These are phyloP conservation scores for Cytospora mali DNA, from an alignment of 2,329 filamentous ascomycete species.

Conservation along the genomic window DNA sequence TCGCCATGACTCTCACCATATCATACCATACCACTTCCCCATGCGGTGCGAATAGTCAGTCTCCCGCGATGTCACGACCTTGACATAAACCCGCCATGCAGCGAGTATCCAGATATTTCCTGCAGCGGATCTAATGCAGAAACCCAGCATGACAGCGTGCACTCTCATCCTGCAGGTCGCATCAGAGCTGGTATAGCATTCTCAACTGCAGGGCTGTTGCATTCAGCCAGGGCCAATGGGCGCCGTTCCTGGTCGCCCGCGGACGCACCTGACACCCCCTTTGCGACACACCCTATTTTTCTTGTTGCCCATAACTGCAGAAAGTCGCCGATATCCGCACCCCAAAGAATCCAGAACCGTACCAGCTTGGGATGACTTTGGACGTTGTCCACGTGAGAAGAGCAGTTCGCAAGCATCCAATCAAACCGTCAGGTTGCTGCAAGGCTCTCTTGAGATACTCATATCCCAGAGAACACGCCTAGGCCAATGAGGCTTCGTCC, in stretches of 20 bases:
- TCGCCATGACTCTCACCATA: not conserved
- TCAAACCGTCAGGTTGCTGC: slow-evolving; percentile 24
- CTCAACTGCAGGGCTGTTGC: slow-evolving; percentile 19
- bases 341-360: not conserved
- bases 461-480: not conserved
- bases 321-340: slow-evolving; percentile 5
- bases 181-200: slow-evolving; percentile 18
- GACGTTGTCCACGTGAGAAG: slow-evolving; percentile 6
- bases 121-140: slow-evolving; percentile 21
- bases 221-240: slow-evolving; percentile 25
- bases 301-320: slow-evolving; percentile 12
- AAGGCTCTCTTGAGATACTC: slow-evolving; percentile 14
- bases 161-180: slow-evolving; percentile 19
- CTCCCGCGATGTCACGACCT: not conserved
- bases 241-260: slow-evolving; percentile 15
- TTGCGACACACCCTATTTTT: slow-evolving; percentile 8
- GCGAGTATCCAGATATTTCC: slow-evolving; percentile 14
- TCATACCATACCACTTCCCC: not conserved
- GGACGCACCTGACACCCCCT: slow-evolving; percentile 27
- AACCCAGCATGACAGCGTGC: slow-evolving; percentile 2
- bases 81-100: slow-evolving; percentile 5
- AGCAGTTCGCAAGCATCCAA: slow-evolving; percentile 17
- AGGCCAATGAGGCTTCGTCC: slow-evolving; percentile 18
- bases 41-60: not conserved
- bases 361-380: not conserved